Base-by-base conservation (phyloP, 441 rosid genomes). In the Gossypium lobatum region DNA sequence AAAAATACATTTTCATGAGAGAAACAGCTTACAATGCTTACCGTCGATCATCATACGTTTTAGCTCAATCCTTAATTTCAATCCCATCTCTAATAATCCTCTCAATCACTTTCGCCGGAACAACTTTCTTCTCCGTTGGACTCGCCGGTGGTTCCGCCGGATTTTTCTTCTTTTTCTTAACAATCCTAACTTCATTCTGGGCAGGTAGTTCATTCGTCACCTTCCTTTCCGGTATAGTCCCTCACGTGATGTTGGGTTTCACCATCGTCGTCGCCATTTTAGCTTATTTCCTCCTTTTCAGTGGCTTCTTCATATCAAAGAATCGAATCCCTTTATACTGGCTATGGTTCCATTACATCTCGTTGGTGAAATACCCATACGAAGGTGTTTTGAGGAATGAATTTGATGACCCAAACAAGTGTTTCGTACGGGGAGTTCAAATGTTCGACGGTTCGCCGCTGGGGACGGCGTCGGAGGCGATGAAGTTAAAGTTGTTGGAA, bases 21-120 rank as follows among this genome's bases (percentile, higher is more conserved):
- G 98, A 93, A 84, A 93, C 93, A 0, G 98, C 96, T 20, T 91
- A 91, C 83, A 93, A 93, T 52, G 97, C 97, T 4, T 93, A 93
- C 62, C 78, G 98, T 0, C 78, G 95, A n/a, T 93, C 93, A 0
- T 93, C 98, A 0, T 93, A 93, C 74, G 97, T 93, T 45, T 90
- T 93, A 17, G 83, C 98, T 13, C 97, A 88, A 37, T 80, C 95
- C 8, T 70, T 93, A 6, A 81, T 93, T 76, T 80, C 89, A 10
- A 70, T 93, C 74, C 97, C 98, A 5, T 67, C 97, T n/a, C 74
- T 93, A 6, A 31, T 91, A 7, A 18, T 88, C 76, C 90, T 91
- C 71, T 84, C 95, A 5, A 75, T 87, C 0, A 72, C 91, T 72
- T 91, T 93, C 42, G 93, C 92, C 0, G 87, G 83, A 16, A 85